A percentile compares a stretch with the other conserved stretches of the same genome.
Conservation (phyloP, 768 basidiomycete genomes). For the Chalciporus sphaerocephalus region DNA sequence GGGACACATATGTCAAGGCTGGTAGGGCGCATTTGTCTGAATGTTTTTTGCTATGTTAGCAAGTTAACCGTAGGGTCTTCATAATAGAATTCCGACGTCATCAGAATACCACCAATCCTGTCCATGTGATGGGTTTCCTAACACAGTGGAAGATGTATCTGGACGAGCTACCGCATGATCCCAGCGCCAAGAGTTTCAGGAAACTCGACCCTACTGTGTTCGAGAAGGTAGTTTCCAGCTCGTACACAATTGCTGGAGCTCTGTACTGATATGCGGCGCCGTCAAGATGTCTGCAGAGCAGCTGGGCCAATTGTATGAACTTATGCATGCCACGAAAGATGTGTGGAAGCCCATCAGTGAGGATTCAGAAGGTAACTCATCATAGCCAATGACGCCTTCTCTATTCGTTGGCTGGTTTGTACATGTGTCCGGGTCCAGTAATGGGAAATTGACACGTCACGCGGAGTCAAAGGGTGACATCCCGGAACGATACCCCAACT, state of each 20-base stretch:
- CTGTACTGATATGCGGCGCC: not conserved
- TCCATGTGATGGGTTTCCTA: slow-evolving; percentile 91
- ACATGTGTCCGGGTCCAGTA: slow-evolving; percentile 5
- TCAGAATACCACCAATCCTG: slow-evolving; percentile 72
- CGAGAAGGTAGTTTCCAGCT: slow-evolving; percentile 55
- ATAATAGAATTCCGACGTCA: slow-evolving; percentile 86
- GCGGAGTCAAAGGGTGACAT: no score
- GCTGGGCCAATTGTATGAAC: slow-evolving; percentile 87
- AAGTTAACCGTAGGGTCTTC: not conserved
- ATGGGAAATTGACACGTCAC: not conserved
- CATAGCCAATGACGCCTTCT: slow-evolving; percentile 4
- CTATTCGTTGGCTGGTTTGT: slow-evolving; percentile 2
- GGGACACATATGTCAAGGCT: slow-evolving; percentile 81
- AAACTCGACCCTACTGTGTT: slow-evolving; percentile 65
- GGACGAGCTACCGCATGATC: slow-evolving; percentile 56
- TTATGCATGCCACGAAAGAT: slow-evolving; percentile 88
- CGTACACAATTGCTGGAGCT: not conserved
- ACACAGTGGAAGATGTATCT: slow-evolving; percentile 95
- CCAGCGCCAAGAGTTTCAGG: slow-evolving; percentile 45
- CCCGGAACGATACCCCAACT: no score
- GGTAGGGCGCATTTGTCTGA: slow-evolving; percentile 39
- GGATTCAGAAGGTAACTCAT: slow-evolving; percentile 7
- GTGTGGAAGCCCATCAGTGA: slow-evolving; percentile 65
- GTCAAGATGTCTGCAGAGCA: slow-evolving; percentile 84
- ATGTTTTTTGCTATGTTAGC: not conserved